Percentiles rank a stretch among this genome's conserved stretches.
phyloP scores from a whole-genome alignment of 306 rosid species.

The Quercus parvula region DNA sequence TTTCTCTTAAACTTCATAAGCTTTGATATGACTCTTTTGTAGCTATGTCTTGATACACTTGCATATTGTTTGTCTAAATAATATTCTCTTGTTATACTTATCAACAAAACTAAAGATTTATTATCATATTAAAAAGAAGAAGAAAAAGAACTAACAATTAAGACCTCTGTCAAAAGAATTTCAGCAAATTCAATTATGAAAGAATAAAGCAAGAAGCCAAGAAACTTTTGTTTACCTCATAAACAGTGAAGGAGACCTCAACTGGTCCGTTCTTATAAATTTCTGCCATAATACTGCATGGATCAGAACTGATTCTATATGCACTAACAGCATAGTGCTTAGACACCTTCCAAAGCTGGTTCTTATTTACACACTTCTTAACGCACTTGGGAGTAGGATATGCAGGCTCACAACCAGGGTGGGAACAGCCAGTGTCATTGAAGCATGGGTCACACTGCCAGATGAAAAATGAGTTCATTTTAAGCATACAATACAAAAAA shows the following conservation, averaged over 20 bases:
- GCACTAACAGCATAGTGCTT: conserved; percentile 75
- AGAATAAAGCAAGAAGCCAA: conserved; percentile 8
- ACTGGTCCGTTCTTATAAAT: conserved; percentile 86
- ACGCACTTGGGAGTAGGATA: conserved; percentile 76
- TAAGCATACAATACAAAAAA: neutral
- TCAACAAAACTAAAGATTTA: too few species aligned
- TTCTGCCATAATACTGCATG: conserved; percentile 81
- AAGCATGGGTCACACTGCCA: conserved; percentile 93
- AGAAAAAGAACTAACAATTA: neutral
- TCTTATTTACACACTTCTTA: conserved; percentile 55
- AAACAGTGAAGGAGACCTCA: conserved; percentile 84
- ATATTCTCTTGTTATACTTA: neutral
- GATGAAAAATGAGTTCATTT: neutral
- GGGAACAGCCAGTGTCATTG: conserved; percentile 80
- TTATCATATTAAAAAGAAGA: neutral
- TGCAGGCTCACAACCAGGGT: conserved; percentile 94
- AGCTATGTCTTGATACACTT: neutral
- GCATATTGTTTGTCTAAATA: neutral
- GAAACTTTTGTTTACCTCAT: conserved; percentile 51
- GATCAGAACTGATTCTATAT: conserved; percentile 53
- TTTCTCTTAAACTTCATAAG: neutral
- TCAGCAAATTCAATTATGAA: conserved; percentile 4
- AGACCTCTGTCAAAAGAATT: neutral
- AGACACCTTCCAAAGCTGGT: conserved; percentile 68
- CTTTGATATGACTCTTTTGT: neutral